Base-by-base conservation (phyloP, 257 asterid species). In the Primulina tabacum region DNA sequence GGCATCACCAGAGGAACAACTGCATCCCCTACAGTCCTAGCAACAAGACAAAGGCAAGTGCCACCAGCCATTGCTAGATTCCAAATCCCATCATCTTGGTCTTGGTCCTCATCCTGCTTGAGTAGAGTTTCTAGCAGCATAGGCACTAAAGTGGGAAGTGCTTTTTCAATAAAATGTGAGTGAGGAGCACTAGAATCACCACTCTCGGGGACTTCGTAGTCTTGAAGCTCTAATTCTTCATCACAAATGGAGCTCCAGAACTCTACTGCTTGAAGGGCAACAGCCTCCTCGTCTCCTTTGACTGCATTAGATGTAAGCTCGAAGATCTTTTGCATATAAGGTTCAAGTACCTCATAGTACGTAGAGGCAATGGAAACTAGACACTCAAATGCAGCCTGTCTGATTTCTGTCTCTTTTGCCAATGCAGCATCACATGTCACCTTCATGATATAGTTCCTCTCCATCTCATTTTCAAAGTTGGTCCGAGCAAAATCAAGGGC, bases 211-310 rank as follows among this genome's bases (percentile, higher is more conserved):
- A 69, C 83, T 73, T 83, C 93, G 69, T 79, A 83, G 61, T 83
- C 96, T 82, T 87, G 92, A 71, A 87, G 78, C 71, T 89, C 97
- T 59, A 86, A 82, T 80, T 92, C 98, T 69, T 79, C 95, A 75
- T 89, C 96, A 79, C 96, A 89, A 57, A 92, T 83, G n/a, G 94
- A 86, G 72, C 95, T 92, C 98, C 98, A 92, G 69, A 92, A 92
- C 72, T 92, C 98, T 50, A 92, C 55, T 33, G 98, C 95, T 78
- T 89, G 98, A 71, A 92, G 96, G 72, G 95, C 87, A 67, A 92
- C 94, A 71, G 89, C 74, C 72, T 88, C 98, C 73, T 85, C 88
- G 68, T 89, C 96, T 50, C 81, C 90, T 81, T 77, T 86, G 66
- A 89, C 94, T 59, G 96, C 98, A 62, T 83, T 89, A 53, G 98